Base-by-base conservation (phyloP, 1,284 basidiomycete species). In the Volvariella volvacea region DNA sequence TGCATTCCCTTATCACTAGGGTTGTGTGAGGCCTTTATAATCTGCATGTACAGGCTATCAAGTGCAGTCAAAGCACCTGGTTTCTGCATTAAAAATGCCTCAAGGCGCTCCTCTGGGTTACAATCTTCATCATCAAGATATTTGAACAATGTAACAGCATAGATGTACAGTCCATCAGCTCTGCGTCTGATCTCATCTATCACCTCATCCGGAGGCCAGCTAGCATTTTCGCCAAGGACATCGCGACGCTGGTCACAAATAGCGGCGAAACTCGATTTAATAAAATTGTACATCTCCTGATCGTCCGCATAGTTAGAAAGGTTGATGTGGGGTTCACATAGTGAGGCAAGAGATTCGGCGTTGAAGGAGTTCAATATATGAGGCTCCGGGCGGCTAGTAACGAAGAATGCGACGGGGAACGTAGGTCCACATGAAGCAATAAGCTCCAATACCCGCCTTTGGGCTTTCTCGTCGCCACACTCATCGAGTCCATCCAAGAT, bases 141-240 rank as follows among this genome's bases (percentile, higher is more conserved):
- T 47, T 43, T 46, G 37, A 52, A 28, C 19, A 50, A 43, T 17
- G 46, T 52, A 12, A 47, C 36, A 2, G 52, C 45, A 19, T 50
- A 48, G 8, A 47, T 37, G 36, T 49, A 49, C 12, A 48, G 42
- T 15, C 51, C 50, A 3, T 30, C 48, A 2, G 53, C 51, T 15
- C 48, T 50, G 1, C 37, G 38, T 1, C 44, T 47, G 16, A 55
- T 43, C 10, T 42, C 34, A 3, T 51, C 45, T 22, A 55, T 22
- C 12, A 44, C 48, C 20, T 42, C 37, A 9, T 38, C 38, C 4
- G 48, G 46, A 0, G 52, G 50, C 50, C 51, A 54, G 2, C 43
- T 31, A 4, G 46, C 41, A 3, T 45, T 43, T 4, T 45, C 41
- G n/a, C 22, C 6, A 14, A 20, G 10, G 38, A 22, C 19, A 22